These are phyloP conservation scores for Pythium rishiriense DNA, from an alignment of 352 stramenopile genomes.

Conservation along the genomic window DNA sequence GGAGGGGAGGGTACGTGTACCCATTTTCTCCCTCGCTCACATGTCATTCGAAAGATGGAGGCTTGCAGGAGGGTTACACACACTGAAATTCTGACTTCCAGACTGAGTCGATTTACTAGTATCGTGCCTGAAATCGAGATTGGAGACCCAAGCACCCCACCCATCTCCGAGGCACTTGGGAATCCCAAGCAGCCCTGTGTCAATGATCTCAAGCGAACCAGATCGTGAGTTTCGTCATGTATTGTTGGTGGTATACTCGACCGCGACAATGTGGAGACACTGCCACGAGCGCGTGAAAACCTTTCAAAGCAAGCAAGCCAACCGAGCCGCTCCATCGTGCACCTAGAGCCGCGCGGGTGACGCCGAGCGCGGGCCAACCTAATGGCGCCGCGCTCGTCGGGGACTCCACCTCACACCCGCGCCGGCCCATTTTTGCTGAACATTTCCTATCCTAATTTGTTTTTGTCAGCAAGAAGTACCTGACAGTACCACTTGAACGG, in stretches of 20 bases:
- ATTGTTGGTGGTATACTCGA: slow-evolving; percentile 27
- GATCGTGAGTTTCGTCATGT: not conserved
- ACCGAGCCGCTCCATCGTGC: slow-evolving; percentile 51
- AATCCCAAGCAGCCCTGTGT: no score
- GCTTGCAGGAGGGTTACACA: no score
- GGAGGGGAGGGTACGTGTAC: not conserved
- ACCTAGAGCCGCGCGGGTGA: slow-evolving; percentile 66
- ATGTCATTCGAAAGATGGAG: no score
- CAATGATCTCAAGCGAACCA: no score
- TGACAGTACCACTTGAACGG: slow-evolving; percentile 87
- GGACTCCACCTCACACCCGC: slow-evolving; percentile 48
- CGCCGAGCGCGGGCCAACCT: slow-evolving; percentile 51
- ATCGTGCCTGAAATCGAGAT: no score
- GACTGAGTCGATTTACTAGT: no score
- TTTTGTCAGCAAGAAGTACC: slow-evolving; percentile 81
- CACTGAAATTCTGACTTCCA: not conserved
- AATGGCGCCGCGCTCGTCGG: slow-evolving; percentile 45
- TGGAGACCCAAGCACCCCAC: not conserved
- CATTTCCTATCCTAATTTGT: slow-evolving; percentile 34
- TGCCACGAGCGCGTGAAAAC: not conserved
- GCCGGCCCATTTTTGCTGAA: slow-evolving; percentile 65
- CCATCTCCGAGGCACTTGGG: not conserved
- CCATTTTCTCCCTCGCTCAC: not conserved
- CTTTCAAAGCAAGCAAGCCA: slow-evolving; percentile 13
- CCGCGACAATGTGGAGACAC: not conserved